phyloP scores from a whole-genome alignment of 805 yeast species.

The Sugiyamaella lignohabitans region DNA sequence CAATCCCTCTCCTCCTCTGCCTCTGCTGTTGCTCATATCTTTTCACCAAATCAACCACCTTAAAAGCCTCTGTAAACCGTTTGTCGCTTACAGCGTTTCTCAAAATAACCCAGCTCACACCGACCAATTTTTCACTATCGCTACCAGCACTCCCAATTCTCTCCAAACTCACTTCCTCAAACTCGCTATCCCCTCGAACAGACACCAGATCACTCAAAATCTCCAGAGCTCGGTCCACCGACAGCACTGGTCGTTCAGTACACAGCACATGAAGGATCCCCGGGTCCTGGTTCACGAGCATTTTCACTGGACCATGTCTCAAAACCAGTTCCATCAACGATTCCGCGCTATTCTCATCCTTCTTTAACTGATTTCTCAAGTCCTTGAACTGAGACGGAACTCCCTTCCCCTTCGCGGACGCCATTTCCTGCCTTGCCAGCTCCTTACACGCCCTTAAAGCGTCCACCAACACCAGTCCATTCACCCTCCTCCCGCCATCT shows the following conservation, averaged over 20 bases:
- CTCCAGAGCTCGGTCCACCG: neutral
- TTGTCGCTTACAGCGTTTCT: neutral
- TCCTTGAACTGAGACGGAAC: neutral
- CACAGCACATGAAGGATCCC: neutral
- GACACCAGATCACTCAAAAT: no score
- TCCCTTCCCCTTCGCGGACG: neutral
- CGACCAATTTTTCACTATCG: neutral
- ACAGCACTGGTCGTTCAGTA: neutral
- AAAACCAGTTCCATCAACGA: neutral
- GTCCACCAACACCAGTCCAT: neutral
- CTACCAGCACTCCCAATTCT: neutral
- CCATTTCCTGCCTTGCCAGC: no score
- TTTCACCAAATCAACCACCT: conserved; percentile 3
- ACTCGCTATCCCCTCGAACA: no score
- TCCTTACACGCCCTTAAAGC: conserved; percentile 5
- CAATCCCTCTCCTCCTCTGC: no score
- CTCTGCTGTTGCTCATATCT: no score
- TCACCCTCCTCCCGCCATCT: neutral
- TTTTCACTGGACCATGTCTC: conserved; percentile 1
- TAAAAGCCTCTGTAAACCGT: conserved; percentile 1
- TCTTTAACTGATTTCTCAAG: neutral
- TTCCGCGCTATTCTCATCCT: neutral
- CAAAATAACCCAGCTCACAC: neutral
- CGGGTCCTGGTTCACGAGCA: neutral
- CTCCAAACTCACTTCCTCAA: neutral